phyloP scores from a whole-genome alignment of 495 filamentous ascomycete genomes.

The Amphirosellinia nigrospora region DNA sequence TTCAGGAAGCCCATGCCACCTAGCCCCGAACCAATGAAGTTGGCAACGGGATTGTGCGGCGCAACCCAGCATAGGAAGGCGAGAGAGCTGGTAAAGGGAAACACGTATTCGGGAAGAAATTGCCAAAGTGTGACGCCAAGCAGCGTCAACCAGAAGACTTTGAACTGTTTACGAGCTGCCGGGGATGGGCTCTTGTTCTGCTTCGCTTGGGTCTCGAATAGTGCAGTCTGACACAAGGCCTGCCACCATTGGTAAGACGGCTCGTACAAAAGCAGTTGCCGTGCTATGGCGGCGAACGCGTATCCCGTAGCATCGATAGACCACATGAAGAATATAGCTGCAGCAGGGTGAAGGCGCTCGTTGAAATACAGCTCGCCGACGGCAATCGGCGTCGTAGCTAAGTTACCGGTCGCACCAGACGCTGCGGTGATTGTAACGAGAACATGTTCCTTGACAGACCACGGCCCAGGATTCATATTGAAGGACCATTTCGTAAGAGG shows the following conservation, averaged over 20 bases:
- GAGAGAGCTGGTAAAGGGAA: constrained; percentile 62
- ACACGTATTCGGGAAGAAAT: constrained; percentile 64
- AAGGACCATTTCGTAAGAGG: constrained; percentile 58
- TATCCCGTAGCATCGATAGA: constrained; percentile 62
- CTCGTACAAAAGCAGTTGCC: constrained; percentile 61
- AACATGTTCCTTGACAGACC: constrained; percentile 64
- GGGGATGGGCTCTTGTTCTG: constrained; percentile 55
- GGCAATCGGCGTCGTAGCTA: constrained; percentile 56
- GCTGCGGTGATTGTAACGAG: constrained; percentile 61
- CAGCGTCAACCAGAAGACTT: constrained; percentile 59
- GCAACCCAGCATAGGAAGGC: constrained; percentile 69
- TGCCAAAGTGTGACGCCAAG: constrained; percentile 61
- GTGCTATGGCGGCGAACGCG: constrained; percentile 59
- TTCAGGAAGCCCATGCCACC: constrained; percentile 67
- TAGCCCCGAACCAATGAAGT: constrained; percentile 62
- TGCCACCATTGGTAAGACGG: constrained; percentile 59
- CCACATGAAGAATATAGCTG: constrained; percentile 64
- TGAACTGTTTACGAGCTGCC: constrained; percentile 58
- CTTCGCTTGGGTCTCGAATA: constrained; percentile 62
- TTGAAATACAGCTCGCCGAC: constrained; percentile 62
- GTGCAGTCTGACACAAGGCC: constrained; percentile 59
- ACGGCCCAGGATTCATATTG: constrained; percentile 61
- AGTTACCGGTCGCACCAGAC: constrained; percentile 60
- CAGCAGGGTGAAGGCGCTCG: constrained; percentile 53
- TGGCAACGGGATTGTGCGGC: constrained; percentile 59